Conservation (phyloP, 495 filamentous ascomycete species). For the Penicillium parvum region DNA sequence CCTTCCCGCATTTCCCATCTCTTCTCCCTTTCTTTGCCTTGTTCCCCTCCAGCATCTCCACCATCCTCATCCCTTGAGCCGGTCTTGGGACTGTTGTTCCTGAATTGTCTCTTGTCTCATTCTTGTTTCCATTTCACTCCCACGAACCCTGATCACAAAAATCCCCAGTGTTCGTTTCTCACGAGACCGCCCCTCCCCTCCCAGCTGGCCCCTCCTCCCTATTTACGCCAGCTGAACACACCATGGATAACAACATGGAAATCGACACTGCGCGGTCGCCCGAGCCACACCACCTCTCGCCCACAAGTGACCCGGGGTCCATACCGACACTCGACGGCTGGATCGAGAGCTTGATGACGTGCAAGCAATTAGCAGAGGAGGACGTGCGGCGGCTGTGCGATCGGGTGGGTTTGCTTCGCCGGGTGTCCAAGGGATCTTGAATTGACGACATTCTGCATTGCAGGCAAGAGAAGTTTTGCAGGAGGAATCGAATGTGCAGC, state of each 20-base stretch:
- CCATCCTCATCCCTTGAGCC: slow-evolving; percentile 23
- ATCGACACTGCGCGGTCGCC: slow-evolving; percentile 74
- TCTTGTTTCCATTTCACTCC: slow-evolving; percentile 5
- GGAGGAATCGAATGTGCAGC: slow-evolving; percentile 97
- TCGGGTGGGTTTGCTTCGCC: slow-evolving; percentile 62
- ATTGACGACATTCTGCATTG: slow-evolving; percentile 15
- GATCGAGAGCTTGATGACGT: slow-evolving; percentile 97
- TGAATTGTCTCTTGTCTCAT: slow-evolving; percentile 14
- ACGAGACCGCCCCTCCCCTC: slow-evolving; percentile 42
- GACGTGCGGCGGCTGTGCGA: slow-evolving; percentile 97
- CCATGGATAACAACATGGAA: slow-evolving; percentile 99
- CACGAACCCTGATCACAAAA: slow-evolving; percentile 15
- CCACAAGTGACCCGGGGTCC: slow-evolving; percentile 73
- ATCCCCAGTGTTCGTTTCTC: slow-evolving; percentile 22
- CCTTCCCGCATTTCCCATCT: slow-evolving; percentile 25
- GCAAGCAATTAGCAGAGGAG: slow-evolving; percentile 92
- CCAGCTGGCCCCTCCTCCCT: slow-evolving; percentile 33
- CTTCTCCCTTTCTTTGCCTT: slow-evolving; percentile 25
- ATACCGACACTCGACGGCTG: slow-evolving; percentile 94
- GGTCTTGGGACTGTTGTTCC: slow-evolving; percentile 12
- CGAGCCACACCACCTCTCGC: slow-evolving; percentile 70
- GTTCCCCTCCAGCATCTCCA: slow-evolving; percentile 11
- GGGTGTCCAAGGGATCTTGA: slow-evolving; percentile 1
- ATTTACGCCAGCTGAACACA: slow-evolving; percentile 23
- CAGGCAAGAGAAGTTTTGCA: slow-evolving; percentile 94